A percentile compares a stretch with the other conserved stretches of the same genome.
These are phyloP conservation scores for Leccinum boreale DNA, from an alignment of 768 basidiomycete species.

Conservation along the genomic window DNA sequence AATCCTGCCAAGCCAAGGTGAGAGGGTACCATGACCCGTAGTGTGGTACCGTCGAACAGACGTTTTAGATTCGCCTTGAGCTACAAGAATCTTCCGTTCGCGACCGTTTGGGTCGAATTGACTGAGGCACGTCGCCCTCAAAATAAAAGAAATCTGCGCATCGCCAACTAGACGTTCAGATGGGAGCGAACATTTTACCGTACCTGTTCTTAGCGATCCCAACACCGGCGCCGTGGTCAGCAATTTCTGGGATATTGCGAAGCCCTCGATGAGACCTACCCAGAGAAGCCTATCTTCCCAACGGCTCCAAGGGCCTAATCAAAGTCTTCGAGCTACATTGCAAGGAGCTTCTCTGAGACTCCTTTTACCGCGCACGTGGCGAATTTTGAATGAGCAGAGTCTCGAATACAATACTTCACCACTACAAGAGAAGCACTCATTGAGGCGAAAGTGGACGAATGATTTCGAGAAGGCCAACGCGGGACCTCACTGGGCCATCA, in stretches of 20 bases:
- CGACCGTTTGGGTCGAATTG: constrained; percentile 34
- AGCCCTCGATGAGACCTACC: constrained; percentile 35
- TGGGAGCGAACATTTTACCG: constrained; percentile 25
- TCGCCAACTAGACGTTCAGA: constrained; percentile 15
- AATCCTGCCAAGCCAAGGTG: constrained; percentile 39
- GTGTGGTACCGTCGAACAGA: background rate
- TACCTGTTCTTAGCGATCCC: constrained; percentile 35
- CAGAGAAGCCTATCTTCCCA: constrained; percentile 29
- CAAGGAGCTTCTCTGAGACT: constrained; percentile 1
- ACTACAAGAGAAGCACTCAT: constrained; percentile 29
- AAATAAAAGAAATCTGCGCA: constrained; percentile 26
- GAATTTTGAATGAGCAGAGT: constrained; percentile 34
- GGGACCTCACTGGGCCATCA: constrained; percentile 26
- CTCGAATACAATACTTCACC: constrained; percentile 37
- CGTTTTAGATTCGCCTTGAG: constrained; percentile 27
- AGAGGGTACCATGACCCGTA: background rate
- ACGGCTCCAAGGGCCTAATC: constrained; percentile 21
- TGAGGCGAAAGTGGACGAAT: constrained; percentile 38
- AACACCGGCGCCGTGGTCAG: constrained; percentile 25
- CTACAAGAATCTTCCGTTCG: constrained; percentile 32
- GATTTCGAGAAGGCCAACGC: constrained; percentile 33
- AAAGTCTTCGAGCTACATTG: constrained; percentile 8
- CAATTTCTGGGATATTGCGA: constrained; percentile 32
- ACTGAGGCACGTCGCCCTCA: constrained; percentile 22
- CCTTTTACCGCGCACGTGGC: constrained; percentile 18